Conservation (phyloP, 371 early-diverging fungal species). For the Saksenaea oblongispora region DNA sequence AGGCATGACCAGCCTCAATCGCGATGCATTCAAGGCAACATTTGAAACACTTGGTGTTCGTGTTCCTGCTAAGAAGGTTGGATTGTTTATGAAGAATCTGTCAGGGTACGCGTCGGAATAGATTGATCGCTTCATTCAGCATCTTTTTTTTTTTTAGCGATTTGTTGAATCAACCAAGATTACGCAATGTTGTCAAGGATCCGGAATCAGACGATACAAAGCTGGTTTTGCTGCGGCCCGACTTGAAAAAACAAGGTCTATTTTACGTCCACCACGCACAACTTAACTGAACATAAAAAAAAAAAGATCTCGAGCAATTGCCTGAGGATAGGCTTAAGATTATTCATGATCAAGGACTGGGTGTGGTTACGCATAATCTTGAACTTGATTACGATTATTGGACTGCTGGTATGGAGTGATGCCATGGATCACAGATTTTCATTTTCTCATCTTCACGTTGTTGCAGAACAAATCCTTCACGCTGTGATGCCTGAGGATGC, state of each 20-base stretch:
- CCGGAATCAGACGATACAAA: slow-evolving; percentile 55
- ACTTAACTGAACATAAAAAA: background rate
- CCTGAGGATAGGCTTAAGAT: slow-evolving; percentile 47
- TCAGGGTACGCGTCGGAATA: slow-evolving; percentile 36
- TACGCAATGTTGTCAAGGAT: slow-evolving; percentile 71
- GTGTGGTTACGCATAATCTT: slow-evolving; percentile 53
- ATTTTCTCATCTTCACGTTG: background rate
- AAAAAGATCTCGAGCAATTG: slow-evolving; percentile 33
- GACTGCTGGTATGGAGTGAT: slow-evolving; percentile 62
- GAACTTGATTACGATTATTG: slow-evolving; percentile 76
- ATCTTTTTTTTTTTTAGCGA: slow-evolving; percentile 39
- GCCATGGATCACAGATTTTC: background rate
- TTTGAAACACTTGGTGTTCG: slow-evolving; percentile 61
- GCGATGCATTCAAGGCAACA: slow-evolving; percentile 59
- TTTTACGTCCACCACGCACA: background rate
- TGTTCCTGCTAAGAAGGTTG: slow-evolving; percentile 66
- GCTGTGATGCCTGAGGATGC: slow-evolving; percentile 86
- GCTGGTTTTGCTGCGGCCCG: slow-evolving; percentile 61
- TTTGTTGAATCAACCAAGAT: slow-evolving; percentile 69
- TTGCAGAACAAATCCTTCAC: slow-evolving; percentile 82
- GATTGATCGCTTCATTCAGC: background rate
- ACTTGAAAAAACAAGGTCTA: slow-evolving; percentile 37
- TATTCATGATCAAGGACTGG: slow-evolving; percentile 52
- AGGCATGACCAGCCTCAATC: slow-evolving; percentile 61
- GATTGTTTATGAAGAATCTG: slow-evolving; percentile 51